Percentiles rank a stretch among this genome's conserved stretches.
Conservation (phyloP, 352 stramenopile genomes). For the Globisporangium emineosum region DNA sequence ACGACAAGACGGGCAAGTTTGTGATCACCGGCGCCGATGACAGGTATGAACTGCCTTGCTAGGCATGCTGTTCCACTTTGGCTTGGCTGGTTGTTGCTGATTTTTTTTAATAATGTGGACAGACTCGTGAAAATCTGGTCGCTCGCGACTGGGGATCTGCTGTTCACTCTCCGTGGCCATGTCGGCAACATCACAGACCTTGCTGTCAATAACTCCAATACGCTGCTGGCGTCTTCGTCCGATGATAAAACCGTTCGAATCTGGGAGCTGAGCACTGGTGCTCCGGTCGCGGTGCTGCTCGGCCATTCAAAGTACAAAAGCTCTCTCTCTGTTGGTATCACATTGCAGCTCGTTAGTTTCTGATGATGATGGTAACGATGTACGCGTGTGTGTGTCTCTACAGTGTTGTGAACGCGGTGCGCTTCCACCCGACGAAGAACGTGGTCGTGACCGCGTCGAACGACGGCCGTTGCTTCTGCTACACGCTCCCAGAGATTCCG, state of each 20-base stretch:
- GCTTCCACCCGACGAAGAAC: slow-evolving; percentile 85
- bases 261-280: slow-evolving; percentile 83
- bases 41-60: slow-evolving; percentile 32
- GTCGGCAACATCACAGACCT: slow-evolving; percentile 89
- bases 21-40: slow-evolving; percentile 98
- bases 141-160: slow-evolving; percentile 74
- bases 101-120: no score
- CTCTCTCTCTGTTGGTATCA: slow-evolving; percentile 18
- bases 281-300: slow-evolving; percentile 80
- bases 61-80: background rate
- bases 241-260: slow-evolving; percentile 89
- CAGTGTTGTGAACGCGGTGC: slow-evolving; percentile 79
- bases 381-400: background rate
- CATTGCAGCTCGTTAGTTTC: background rate
- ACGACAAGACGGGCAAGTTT: slow-evolving; percentile 94
- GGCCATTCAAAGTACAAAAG: slow-evolving; percentile 79
- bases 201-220: slow-evolving; percentile 83
- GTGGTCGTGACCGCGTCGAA: slow-evolving; percentile 92
- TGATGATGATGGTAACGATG: background rate
- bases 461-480: slow-evolving; percentile 89
- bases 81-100: slow-evolving; percentile 1
- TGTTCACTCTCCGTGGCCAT: slow-evolving; percentile 82
- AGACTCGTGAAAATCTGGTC: slow-evolving; percentile 97
- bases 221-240: slow-evolving; percentile 79
- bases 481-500: slow-evolving; percentile 81